Base-by-base conservation (phyloP, 805 yeast species). In the Candida orba region DNA sequence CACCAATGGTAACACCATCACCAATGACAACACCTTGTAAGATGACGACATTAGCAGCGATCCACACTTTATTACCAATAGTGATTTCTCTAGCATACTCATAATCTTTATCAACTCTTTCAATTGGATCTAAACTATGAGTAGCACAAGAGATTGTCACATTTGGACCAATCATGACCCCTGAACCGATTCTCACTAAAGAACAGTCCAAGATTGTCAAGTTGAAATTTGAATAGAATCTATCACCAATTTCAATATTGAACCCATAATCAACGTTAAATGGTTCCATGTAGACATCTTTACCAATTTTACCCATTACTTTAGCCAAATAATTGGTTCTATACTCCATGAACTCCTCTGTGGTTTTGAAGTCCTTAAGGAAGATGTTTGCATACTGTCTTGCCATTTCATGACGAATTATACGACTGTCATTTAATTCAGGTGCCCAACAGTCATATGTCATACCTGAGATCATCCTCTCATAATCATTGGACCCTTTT, bases 1-100 rank as follows among this genome's bases (percentile, higher is more conserved):
- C 86, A 3, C 81, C 90, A 36, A 83, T 67, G 2, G 78, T 77
- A 4, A 72, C 69, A 9, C 75, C 73, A 40, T 76, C 75, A 13
- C 89, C 90, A 37, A 83, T 69, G 1, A 72, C 75, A 10, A 79
- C 81, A 8, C 89, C 90, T 2, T 85, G 84, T 40, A 81, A 59
- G 8, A 84, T 69, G 1, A 66, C 64, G 14, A 65, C 76, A 34
- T 69, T 67, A 1, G 79, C 68, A 14, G 85, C 86, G 34, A 83
- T 64, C 91, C 90, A 83, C 8, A 79, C 84, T 48, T 75, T 73
- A 56, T 78, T 70, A 3, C 83, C 87, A 31, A 84, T 76, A 3
- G 57, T 65, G 27, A 84, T 71, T 6, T 84, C 81, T 32, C 60
- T 53, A 0, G 83, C 80, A 51, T 64, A 73, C 55, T 83, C 90